phyloP scores from a whole-genome alignment of 306 rosid genomes.

The Urtica urens region DNA sequence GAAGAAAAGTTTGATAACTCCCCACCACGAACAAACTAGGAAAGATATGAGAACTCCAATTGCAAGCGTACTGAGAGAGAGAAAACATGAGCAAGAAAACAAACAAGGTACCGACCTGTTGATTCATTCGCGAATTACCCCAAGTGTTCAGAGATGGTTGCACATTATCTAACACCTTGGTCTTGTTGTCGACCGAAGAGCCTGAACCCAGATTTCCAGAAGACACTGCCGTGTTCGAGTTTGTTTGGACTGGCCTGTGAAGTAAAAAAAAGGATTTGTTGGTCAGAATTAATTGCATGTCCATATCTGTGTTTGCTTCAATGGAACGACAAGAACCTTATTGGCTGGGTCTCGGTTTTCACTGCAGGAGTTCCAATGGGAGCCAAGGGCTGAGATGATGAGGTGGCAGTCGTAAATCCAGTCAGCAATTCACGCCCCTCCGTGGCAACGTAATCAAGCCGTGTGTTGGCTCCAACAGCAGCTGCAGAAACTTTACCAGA shows the following conservation, averaged over 20 bases:
- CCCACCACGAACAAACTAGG: background rate
- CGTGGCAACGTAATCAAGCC: conserved; percentile 34
- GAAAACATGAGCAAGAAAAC: background rate
- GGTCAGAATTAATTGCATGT: background rate
- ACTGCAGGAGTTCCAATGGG: conserved; percentile 88
- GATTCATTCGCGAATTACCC: conserved; percentile 57
- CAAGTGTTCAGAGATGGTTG: conserved; percentile 63
- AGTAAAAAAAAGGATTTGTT: conserved; percentile 12
- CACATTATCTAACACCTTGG: conserved; percentile 47
- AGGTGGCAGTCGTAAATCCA: conserved; percentile 42
- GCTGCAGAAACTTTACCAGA: conserved; percentile 33
- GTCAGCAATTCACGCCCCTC: conserved; percentile 51
- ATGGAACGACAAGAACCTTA: conserved; percentile 38
- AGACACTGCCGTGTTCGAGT: conserved; percentile 36
- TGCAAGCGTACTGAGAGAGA: background rate
- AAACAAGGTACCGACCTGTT: conserved; percentile 50
- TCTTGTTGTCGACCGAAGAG: conserved; percentile 50
- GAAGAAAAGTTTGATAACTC: background rate
- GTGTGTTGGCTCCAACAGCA: conserved; percentile 35
- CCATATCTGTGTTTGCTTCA: conserved; percentile 3
- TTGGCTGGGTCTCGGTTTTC: conserved; percentile 62
- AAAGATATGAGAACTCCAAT: background rate
- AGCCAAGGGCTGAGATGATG: conserved; percentile 57
- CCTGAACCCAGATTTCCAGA: conserved; percentile 35
- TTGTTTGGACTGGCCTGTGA: conserved; percentile 49